Evolutionary conservation across 1,284 basidiomycete genomes (phyloP).

Genomic region (Cryptococcus deneoformans): DNA sequence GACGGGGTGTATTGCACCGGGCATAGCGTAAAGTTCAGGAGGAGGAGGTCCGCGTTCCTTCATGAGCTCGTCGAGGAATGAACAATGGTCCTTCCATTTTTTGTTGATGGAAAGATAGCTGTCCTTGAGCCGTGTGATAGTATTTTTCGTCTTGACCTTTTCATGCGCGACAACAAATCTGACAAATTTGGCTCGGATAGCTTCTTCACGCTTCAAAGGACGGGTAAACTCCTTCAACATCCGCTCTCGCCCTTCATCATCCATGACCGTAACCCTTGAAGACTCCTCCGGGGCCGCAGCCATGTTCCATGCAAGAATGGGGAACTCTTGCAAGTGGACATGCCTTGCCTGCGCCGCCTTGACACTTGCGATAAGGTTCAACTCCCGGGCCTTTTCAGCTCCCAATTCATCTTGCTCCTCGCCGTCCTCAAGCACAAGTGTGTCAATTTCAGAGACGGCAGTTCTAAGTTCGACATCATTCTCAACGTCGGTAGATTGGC

Average conservation of each 20-base stretch:
- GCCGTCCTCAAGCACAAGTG: constrained; percentile 8
- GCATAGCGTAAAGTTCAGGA: constrained; percentile 32
- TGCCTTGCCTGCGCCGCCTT: constrained; percentile 12
- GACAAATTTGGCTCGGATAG: constrained; percentile 14
- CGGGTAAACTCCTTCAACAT: constrained; percentile 16
- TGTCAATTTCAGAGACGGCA: constrained; percentile 13
- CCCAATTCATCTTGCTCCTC: background rate
- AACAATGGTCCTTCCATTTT: constrained; percentile 68
- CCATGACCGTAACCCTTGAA: constrained; percentile 8
- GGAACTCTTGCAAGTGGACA: constrained; percentile 13
- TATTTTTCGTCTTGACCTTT: constrained; percentile 56
- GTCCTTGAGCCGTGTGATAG: constrained; percentile 58
- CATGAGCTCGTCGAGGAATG: constrained; percentile 57
- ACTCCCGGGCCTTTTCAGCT: constrained; percentile 15
- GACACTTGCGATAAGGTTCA: constrained; percentile 20
- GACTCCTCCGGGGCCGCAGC: constrained; percentile 20
- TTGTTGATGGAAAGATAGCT: constrained; percentile 69
- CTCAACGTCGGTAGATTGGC: constrained; percentile 31
- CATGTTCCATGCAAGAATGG: constrained; percentile 30
- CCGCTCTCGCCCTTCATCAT: constrained; percentile 8
- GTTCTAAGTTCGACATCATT: constrained; percentile 22
- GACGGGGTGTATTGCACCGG: constrained; percentile 25
- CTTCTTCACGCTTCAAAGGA: constrained; percentile 18
- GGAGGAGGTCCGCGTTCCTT: constrained; percentile 41
- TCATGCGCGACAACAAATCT: constrained; percentile 18